Evolutionary conservation across 768 basidiomycete genomes (phyloP), one percentile per base, ranked within the genome.

Genomic region (Cyclocybe aegerita): DNA sequence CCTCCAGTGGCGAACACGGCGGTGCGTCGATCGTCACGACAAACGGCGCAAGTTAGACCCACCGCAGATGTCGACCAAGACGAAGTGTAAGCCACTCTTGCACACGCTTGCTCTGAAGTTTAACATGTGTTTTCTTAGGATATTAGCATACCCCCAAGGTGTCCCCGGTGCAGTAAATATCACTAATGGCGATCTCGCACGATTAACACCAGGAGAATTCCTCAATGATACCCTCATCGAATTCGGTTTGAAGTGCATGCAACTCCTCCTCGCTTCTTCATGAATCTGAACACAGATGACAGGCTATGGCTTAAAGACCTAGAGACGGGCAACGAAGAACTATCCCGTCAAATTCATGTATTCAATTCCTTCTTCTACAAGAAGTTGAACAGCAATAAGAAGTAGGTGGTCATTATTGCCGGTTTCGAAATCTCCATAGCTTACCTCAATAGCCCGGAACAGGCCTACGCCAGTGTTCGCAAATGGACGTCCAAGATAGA

Each of bases 361-460:
- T 98, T 98, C 74, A 98, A 87, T 66, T 95, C 95, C 0, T 99
- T 98, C 71, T 98, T 99, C 69, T 98, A 95, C 75, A 92, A 95
- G 74, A 96, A 97, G 67, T 70, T 99, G 23, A 86, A 86, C 50
- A 46, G 53, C 23, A 50, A 55, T 4, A 62, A 57, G 50, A 60
- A 78, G 58, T 60, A 79, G 46, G 88, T 81, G 64, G 80, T 76
- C 84, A 85, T 63, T 35, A 74, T 63, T 17, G 33, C 43, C 30
- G 8, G 35, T 37, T 35, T 49, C 60, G 33, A 57, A 47, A 43
- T 16, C 37, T 14, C 36, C 58, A 58, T 39, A 23, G 23, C 23
- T 82, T 80, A 48, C 4, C 17, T 41, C 7, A 34, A 37, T 33
- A 63, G 59, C 39, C 35, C 48, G 48, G 52, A 70, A 23, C 73